phyloP scores from a whole-genome alignment of 805 yeast genomes.

The Scheffersomyces ergatensis region DNA sequence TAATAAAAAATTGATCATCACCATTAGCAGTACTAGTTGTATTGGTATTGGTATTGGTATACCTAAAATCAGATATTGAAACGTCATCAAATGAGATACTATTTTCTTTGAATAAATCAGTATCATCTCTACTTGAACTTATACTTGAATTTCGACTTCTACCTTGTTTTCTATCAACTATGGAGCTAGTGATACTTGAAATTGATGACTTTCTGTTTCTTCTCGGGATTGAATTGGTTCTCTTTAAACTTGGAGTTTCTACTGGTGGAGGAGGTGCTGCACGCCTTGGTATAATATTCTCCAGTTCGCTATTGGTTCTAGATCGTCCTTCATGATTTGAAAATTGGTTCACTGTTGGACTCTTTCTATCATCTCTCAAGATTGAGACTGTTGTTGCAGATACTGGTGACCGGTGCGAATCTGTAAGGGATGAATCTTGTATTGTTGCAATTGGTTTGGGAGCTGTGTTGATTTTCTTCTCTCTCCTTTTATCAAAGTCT shows the following conservation, averaged over 20 bases:
- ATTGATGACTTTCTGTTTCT: conserved; percentile 1
- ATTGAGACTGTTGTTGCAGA: conserved; percentile 34
- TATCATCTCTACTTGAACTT: conserved; percentile 8
- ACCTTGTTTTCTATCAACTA: neutral
- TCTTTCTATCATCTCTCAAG: conserved; percentile 17
- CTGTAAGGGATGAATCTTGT: conserved; percentile 28
- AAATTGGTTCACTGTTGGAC: neutral
- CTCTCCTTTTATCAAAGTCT: conserved; percentile 76
- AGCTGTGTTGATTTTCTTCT: conserved; percentile 38
- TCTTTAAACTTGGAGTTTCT: conserved; percentile 7
- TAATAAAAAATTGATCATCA: conserved; percentile 10
- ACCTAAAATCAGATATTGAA: conserved; percentile 37
- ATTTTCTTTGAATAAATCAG: conserved; percentile 67
- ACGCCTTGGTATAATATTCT: conserved; percentile 60
- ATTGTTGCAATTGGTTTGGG: conserved; percentile 39
- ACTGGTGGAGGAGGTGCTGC: conserved; percentile 71
- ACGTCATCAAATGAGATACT: conserved; percentile 72
- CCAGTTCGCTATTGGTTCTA: conserved; percentile 1
- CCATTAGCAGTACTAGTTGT: neutral
- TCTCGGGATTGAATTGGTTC: conserved; percentile 6
- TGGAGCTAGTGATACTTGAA: conserved; percentile 5
- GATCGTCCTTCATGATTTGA: neutral
- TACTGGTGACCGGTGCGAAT: conserved; percentile 28
- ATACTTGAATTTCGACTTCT: conserved; percentile 7
- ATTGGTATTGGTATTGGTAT: too few species aligned